Conservation (phyloP, 768 basidiomycete species). For the Daedaleopsis sinensis region DNA sequence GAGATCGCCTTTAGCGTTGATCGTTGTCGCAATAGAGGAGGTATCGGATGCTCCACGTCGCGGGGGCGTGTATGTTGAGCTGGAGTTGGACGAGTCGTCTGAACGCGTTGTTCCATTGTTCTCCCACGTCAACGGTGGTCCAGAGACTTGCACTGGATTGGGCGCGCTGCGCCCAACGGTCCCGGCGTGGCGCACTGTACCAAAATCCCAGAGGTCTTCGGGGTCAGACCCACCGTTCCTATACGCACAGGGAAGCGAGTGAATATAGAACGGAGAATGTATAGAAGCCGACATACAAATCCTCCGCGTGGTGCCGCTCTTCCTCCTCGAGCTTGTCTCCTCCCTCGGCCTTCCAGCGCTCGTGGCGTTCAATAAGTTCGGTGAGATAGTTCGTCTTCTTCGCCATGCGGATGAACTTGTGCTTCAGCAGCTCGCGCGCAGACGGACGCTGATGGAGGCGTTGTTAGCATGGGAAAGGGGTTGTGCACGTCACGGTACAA, state of each 20-base stretch:
- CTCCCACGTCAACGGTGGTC: slow-evolving; percentile 80
- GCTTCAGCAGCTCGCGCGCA: slow-evolving; percentile 93
- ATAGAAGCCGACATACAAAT: slow-evolving; percentile 54
- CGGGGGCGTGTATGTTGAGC: slow-evolving; percentile 31
- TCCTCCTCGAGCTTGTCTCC: slow-evolving; percentile 77
- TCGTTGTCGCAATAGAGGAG: slow-evolving; percentile 40
- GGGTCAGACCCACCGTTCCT: slow-evolving; percentile 61
- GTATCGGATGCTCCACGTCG: slow-evolving; percentile 31
- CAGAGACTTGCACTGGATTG: slow-evolving; percentile 59
- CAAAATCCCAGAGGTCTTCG: slow-evolving; percentile 97
- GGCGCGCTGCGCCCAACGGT: slow-evolving; percentile 69
- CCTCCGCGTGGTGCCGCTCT: slow-evolving; percentile 60
- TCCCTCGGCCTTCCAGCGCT: slow-evolving; percentile 91
- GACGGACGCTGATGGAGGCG: slow-evolving; percentile 73
- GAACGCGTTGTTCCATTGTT: slow-evolving; percentile 58
- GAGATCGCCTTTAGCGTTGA: slow-evolving; percentile 58
- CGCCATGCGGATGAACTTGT: slow-evolving; percentile 94
- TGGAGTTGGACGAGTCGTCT: slow-evolving; percentile 42
- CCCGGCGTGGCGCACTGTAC: slow-evolving; percentile 82
- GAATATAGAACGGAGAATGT: background rate
- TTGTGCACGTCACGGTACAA: background rate
- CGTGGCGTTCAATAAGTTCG: slow-evolving; percentile 92
- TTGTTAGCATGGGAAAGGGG: background rate
- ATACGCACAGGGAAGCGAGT: slow-evolving; percentile 10
- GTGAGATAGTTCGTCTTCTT: slow-evolving; percentile 95